Conservation (phyloP, 169 alveolate species). For the Plasmodium gallinaceum region DNA sequence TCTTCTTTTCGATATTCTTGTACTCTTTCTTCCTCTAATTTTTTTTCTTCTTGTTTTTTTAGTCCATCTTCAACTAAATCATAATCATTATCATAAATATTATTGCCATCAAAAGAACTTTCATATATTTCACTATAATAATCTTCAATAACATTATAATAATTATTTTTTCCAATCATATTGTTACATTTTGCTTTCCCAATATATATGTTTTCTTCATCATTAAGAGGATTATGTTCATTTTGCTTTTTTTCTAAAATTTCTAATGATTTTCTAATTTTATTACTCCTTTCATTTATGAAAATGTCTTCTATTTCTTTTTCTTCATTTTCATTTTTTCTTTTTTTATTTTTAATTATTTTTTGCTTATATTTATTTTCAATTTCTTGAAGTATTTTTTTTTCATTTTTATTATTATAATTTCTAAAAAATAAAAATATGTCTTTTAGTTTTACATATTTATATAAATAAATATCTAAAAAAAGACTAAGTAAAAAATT, state of each 20-base stretch:
- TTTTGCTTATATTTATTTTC: not conserved
- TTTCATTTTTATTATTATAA: constrained; percentile 1
- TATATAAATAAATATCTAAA: constrained; percentile 24
- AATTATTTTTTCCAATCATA: no score
- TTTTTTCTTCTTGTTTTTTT: not conserved
- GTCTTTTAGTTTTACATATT: constrained; percentile 24
- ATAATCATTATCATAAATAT: not conserved
- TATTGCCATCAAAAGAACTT: not conserved
- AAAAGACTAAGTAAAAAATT: constrained; percentile 26
- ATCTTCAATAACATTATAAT: no score
- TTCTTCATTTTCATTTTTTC: not conserved
- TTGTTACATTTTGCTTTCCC: no score
- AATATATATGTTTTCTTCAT: no score
- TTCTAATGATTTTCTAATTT: no score
- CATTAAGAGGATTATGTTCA: not conserved
- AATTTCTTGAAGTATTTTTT: not conserved
- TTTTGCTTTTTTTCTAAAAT: not conserved
- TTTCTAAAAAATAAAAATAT: constrained; percentile 53
- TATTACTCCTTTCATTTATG: not conserved
- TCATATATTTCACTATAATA: not conserved
- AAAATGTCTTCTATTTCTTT: not conserved
- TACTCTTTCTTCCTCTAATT: not conserved
- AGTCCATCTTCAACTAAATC: not conserved
- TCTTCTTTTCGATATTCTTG: not conserved
- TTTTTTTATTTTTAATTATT: not conserved